phyloP scores from a whole-genome alignment of 1,284 basidiomycete species.

The Ustilago shanxiensis region DNA sequence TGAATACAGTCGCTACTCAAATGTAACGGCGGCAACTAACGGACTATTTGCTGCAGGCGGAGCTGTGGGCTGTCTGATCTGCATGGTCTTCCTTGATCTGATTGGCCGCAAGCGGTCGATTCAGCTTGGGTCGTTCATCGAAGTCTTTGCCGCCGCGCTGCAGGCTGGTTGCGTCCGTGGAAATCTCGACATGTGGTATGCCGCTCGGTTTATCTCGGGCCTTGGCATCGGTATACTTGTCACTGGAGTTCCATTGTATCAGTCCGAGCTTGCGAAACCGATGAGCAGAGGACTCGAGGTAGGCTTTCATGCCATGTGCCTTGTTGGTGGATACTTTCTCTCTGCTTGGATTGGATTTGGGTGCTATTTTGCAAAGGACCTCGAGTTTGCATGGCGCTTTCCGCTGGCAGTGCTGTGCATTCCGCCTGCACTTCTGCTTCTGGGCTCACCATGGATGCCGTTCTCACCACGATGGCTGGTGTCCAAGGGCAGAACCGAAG shows the following conservation, averaged over 20 bases:
- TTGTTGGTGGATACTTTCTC: neutral
- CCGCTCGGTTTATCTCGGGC: slow-evolving; percentile 1
- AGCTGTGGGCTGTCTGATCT: slow-evolving; percentile 1
- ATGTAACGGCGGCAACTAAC: neutral
- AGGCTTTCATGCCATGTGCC: slow-evolving; percentile 4
- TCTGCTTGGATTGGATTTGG: slow-evolving; percentile 4
- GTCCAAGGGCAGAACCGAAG: neutral
- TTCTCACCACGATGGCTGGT: slow-evolving; percentile 2
- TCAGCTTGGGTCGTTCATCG: slow-evolving; percentile 5
- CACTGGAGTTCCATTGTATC: neutral
- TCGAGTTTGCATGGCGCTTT: slow-evolving; percentile 8
- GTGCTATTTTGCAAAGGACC: neutral
- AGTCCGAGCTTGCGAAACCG: slow-evolving; percentile 1
- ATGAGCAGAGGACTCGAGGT: slow-evolving; percentile 7
- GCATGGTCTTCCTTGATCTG: neutral
- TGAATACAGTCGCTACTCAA: slow-evolving; percentile 3
- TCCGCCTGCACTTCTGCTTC: neutral
- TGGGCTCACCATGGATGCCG: neutral
- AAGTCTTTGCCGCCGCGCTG: neutral
- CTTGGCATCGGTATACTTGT: neutral
- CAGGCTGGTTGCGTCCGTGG: slow-evolving; percentile 1
- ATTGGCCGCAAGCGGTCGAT: slow-evolving; percentile 3
- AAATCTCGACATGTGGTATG: slow-evolving; percentile 1
- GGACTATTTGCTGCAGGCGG: slow-evolving; percentile 3
- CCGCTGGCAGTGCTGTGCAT: neutral